Conservation (phyloP, 768 basidiomycete species). For the Rhodotorula sphaerocarpa region DNA sequence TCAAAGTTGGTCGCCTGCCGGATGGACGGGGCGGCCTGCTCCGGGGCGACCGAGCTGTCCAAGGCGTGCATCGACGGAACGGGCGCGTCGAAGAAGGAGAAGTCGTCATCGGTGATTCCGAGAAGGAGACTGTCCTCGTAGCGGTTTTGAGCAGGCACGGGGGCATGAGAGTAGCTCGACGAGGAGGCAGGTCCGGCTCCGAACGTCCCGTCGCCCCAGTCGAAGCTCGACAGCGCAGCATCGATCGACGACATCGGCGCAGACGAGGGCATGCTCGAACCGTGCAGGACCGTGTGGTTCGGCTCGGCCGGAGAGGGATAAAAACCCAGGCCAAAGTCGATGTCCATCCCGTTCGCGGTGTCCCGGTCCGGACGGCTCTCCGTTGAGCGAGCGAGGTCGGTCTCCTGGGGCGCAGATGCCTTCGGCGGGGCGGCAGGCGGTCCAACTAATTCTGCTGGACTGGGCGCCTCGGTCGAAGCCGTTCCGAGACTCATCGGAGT, state of each 20-base stretch:
- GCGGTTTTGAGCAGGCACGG: not conserved
- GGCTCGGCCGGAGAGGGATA: conserved; percentile 23
- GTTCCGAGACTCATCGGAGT: conserved; percentile 31
- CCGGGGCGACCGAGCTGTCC: no score
- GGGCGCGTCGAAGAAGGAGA: conserved; percentile 32
- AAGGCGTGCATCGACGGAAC: no score
- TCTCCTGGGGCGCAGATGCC: not conserved
- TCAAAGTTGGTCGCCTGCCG: no score
- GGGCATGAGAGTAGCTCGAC: no score
- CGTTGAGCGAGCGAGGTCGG: not conserved
- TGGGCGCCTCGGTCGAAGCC: conserved; percentile 27
- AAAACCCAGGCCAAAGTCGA: conserved; percentile 14
- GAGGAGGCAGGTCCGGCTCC: not conserved
- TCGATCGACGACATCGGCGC: conserved; percentile 23
- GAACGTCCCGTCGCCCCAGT: conserved; percentile 33
- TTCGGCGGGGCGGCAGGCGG: no score
- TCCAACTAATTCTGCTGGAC: conserved; percentile 26
- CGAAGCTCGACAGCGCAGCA: conserved; percentile 17
- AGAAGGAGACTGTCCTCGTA: conserved; percentile 31
- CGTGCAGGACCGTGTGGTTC: not conserved
- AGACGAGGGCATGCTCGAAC: not conserved
- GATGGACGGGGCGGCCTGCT: no score
- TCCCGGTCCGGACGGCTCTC: not conserved
- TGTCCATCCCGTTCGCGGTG: not conserved
- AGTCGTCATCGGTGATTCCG: conserved; percentile 33